Base-by-base conservation (phyloP, 768 basidiomycete genomes). In the Boletus bicolor region DNA sequence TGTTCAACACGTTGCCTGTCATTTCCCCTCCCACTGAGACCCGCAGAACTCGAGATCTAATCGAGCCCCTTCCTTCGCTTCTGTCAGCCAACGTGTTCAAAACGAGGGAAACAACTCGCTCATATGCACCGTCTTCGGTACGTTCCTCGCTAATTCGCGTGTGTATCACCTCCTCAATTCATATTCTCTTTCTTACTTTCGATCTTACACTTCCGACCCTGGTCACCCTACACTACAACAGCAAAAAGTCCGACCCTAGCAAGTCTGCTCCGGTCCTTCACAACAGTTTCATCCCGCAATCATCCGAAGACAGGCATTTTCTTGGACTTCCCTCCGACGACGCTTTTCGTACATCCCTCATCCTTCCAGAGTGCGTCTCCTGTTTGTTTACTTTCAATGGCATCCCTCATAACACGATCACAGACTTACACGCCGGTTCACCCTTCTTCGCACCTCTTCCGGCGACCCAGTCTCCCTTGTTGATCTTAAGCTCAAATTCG, bases 281-380 rank as follows among this genome's bases (percentile, higher is more conserved):
- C 55, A 54, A 58, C 58, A 60, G 52, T 28, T 57, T 64, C 62
- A 63, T 68, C 62, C 56, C 69, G 39, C 71, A 68, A 14, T 62
- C 70, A 49, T 62, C 70, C 59, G 69, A 76, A 42, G 73, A 72
- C 56, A 76, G 75, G 44, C 60, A 68, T 46, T 74, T 84, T 3
- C 82, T 81, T 47, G 77, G 80, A 60, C 77, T 93, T 17, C 86
- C 88, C 51, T 80, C 86, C 9, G 74, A 78, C 43, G 83, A 81
- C 75, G 84, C 91, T 72, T 93, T 93, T 76, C 87, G 91, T 65
- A 91, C 91, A 32, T 91, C 90, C 56, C 80, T 87, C 67, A 91
- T 93, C 64, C 74, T 93, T 47, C 89, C 89, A 69, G 89, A 87
- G 91, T 93, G 73, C 76, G 88, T 77, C 41, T 58, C 48, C 53